Base-by-base conservation (phyloP, 2,329 filamentous ascomycete genomes). In the Didymellaceae sp. region DNA sequence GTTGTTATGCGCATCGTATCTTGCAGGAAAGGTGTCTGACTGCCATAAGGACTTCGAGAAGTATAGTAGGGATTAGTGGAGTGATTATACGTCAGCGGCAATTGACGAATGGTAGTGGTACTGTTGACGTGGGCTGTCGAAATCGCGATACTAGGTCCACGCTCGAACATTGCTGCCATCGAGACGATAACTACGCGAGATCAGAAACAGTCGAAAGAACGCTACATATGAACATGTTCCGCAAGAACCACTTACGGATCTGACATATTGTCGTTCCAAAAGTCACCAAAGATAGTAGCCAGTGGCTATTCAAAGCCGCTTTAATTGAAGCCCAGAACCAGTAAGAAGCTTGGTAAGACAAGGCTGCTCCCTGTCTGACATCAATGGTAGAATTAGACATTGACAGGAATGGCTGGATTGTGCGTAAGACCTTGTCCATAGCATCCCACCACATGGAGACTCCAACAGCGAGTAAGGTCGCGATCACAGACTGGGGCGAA, bases 371-470 rank as follows among this genome's bases (percentile, higher is more conserved):
- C 13, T 40, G n/a, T 1, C 32, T 30, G 11, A 49, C 45, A 6
- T 39, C 40, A 2, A 33, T 44, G 2, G 55, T 43, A 2, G 18
- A 22, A n/a, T 53, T 53, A 3, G 59, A 58, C 56, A 61, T 62
- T 5, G 54, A 32, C 4, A 64, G 31, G 34, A 54, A 63, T 10
- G 62, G 60, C 25, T 65, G 60, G 1, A 65, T 22, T 8, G 34
- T 45, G n/a, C 62, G 54, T 25, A 63, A 39, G 3, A 52, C 31
- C 25, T 49, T 52, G 24, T 65, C 62, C 4, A 65, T 37, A 1
- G 26, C 37, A 24, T 60, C 60, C 62, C 62, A 66, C 40, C 52
- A 63, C 7, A 66, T 39, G 21, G 52, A 52, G 5, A 66, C 20
- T 2, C 26, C 28, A 5, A 64, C 49, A 22, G 54, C 55, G 3